Percentiles rank a stretch among this genome's conserved stretches.
phyloP scores from a whole-genome alignment of 2,329 filamentous ascomycete genomes.

The Westerdykella sp. region DNA sequence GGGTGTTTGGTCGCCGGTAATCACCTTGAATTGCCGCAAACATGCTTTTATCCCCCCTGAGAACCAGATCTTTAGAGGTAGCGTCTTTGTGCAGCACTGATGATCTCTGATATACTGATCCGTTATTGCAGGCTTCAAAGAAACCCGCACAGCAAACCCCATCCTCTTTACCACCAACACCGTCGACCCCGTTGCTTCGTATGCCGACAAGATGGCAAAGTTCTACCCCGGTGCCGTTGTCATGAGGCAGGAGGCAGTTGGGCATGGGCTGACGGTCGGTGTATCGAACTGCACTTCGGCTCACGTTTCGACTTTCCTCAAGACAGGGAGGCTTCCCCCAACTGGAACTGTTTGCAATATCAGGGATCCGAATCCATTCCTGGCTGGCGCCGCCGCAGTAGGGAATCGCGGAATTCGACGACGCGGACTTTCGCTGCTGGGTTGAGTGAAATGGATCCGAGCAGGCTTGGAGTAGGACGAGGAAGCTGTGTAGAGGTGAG shows the following conservation, averaged over 20 bases:
- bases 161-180: constrained; percentile 51
- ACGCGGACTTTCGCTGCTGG: too few relatives aligned
- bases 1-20: constrained; percentile 1
- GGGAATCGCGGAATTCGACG: too few relatives aligned
- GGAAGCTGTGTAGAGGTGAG: too few relatives aligned
- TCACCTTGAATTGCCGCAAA: constrained; percentile 11
- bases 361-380: too few relatives aligned
- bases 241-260: constrained; percentile 13
- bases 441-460: too few relatives aligned
- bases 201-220: constrained; percentile 31
- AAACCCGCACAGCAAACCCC: constrained; percentile 41
- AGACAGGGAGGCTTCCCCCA: too few relatives aligned
- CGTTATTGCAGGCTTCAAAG: constrained; percentile 3
- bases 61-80: constrained; percentile 16
- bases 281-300: too few relatives aligned
- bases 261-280: not conserved
- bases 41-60: constrained; percentile 11
- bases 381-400: too few relatives aligned
- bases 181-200: constrained; percentile 49
- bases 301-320: too few relatives aligned
- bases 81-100: not conserved
- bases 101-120: not conserved
- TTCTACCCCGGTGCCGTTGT: constrained; percentile 38
- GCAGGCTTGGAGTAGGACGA: too few relatives aligned
- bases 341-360: too few relatives aligned